A percentile compares a stretch with the other conserved stretches of the same genome.
These are phyloP conservation scores for Smallanthus sonchifolius DNA, from an alignment of 129 eudicot species.

Conservation along the genomic window DNA sequence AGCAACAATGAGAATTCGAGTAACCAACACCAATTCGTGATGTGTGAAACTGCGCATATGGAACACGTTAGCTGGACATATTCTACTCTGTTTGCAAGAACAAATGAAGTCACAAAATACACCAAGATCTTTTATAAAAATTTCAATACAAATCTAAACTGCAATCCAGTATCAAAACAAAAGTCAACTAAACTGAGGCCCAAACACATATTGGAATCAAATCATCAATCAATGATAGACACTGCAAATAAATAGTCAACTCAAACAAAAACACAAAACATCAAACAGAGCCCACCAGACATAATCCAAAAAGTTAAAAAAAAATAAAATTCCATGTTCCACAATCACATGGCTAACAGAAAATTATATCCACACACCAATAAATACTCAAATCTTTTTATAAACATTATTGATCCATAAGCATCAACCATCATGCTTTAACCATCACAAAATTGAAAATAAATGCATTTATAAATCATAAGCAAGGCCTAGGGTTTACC, in stretches of 20 bases:
- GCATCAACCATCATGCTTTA: neutral
- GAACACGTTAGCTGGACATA: neutral
- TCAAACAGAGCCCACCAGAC: constrained; percentile 28
- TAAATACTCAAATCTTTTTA: neutral
- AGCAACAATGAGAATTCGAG: neutral
- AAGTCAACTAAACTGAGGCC: constrained; percentile 30
- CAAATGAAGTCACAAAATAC: constrained; percentile 8
- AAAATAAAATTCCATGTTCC: constrained; percentile 35
- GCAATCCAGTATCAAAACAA: constrained; percentile 17
- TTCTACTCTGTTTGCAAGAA: neutral
- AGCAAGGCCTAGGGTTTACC: constrained; percentile 31
- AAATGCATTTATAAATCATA: neutral
- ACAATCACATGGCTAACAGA: constrained; percentile 25
- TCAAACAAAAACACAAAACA: constrained; percentile 20
- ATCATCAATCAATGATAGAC: neutral
- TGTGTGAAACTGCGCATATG: neutral
- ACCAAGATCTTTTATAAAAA: neutral
- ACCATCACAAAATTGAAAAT: neutral
- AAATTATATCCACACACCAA: constrained; percentile 17
- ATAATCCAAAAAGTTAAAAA: constrained; percentile 20
- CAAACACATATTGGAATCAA: neutral
- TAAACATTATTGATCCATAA: neutral
- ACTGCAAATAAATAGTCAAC: constrained; percentile 23
- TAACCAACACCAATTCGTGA: neutral
- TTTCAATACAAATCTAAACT: neutral